A percentile compares a stretch with the other conserved stretches of the same genome.
Evolutionary conservation across 2,329 filamentous ascomycete genomes (phyloP).

Genomic region (Aspergillus ibericus): DNA sequence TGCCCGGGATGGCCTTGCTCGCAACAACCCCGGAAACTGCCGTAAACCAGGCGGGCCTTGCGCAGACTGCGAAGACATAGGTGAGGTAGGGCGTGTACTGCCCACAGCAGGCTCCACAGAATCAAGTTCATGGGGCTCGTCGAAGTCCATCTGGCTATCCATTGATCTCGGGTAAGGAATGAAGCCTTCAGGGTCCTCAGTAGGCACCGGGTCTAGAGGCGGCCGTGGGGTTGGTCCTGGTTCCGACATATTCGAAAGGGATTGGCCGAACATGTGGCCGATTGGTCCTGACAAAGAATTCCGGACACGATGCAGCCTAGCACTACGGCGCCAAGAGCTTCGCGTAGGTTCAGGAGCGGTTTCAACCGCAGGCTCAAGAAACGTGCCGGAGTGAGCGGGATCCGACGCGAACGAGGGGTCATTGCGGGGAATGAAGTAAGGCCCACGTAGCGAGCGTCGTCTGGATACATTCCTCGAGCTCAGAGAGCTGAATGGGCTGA

Average conservation of each 20-base stretch:
- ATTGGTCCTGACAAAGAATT: constrained; percentile 46
- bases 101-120: constrained; percentile 41
- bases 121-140: constrained; percentile 44
- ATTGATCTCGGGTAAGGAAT: constrained; percentile 39
- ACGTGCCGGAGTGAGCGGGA: constrained; percentile 25
- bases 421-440: constrained; percentile 41
- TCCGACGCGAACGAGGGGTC: constrained; percentile 36
- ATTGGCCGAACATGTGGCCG: constrained; percentile 46
- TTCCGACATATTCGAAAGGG: constrained; percentile 25
- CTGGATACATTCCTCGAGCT: constrained; percentile 41
- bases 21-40: constrained; percentile 44
- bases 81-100: constrained; percentile 29
- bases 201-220: constrained; percentile 29
- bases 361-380: constrained; percentile 28
- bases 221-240: constrained; percentile 29
- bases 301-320: constrained; percentile 44
- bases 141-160: constrained; percentile 44
- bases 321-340: constrained; percentile 41
- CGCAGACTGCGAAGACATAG: constrained; percentile 27
- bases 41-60: constrained; percentile 36
- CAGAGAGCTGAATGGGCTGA: constrained; percentile 43
- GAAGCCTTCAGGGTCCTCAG: constrained; percentile 35
- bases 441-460: constrained; percentile 40
- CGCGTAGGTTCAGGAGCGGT: constrained; percentile 30
- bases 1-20: constrained; percentile 55